Percentiles rank a stretch among this genome's conserved stretches.
phyloP scores from a whole-genome alignment of 805 yeast genomes.

The Spathaspora boniae region DNA sequence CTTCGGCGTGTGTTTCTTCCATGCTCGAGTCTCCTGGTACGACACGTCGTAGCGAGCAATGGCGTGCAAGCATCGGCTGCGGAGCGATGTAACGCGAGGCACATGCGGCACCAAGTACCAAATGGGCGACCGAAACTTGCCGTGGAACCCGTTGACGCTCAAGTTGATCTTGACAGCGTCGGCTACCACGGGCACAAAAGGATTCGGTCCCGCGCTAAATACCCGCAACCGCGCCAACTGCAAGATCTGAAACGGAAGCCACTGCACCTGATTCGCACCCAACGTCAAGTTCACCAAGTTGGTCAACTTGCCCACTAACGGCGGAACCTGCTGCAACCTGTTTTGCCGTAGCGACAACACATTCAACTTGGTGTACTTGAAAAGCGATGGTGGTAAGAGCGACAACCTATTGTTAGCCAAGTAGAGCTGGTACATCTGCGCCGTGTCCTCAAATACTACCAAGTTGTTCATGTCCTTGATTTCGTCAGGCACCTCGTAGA shows the following conservation, averaged over 20 bases:
- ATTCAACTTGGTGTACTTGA: slow-evolving; percentile 46
- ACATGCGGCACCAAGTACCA: slow-evolving; percentile 25
- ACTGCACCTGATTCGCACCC: slow-evolving; percentile 47
- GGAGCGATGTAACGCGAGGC: slow-evolving; percentile 38
- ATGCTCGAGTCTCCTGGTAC: slow-evolving; percentile 48
- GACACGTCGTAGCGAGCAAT: slow-evolving; percentile 53
- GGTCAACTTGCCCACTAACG: slow-evolving; percentile 38
- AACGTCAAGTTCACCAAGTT: slow-evolving; percentile 50
- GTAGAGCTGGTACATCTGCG: slow-evolving; percentile 41
- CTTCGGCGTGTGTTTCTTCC: slow-evolving; percentile 50
- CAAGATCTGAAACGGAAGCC: slow-evolving; percentile 53
- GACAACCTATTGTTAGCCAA: slow-evolving; percentile 48
- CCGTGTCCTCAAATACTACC: slow-evolving; percentile 34
- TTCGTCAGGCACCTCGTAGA: slow-evolving; percentile 53
- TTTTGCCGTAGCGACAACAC: slow-evolving; percentile 54
- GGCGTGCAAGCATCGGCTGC: slow-evolving; percentile 44
- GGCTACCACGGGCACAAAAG: slow-evolving; percentile 25
- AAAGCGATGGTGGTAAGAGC: slow-evolving; percentile 47
- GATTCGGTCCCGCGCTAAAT: slow-evolving; percentile 57
- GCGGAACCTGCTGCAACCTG: slow-evolving; percentile 44
- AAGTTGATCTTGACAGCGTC: slow-evolving; percentile 21
- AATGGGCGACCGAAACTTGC: slow-evolving; percentile 24
- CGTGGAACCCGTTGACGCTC: slow-evolving; percentile 11
- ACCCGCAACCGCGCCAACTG: slow-evolving; percentile 39
- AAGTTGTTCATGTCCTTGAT: slow-evolving; percentile 54